phyloP scores from a whole-genome alignment of 306 rosid species.

The Notholithocarpus densiflorus region DNA sequence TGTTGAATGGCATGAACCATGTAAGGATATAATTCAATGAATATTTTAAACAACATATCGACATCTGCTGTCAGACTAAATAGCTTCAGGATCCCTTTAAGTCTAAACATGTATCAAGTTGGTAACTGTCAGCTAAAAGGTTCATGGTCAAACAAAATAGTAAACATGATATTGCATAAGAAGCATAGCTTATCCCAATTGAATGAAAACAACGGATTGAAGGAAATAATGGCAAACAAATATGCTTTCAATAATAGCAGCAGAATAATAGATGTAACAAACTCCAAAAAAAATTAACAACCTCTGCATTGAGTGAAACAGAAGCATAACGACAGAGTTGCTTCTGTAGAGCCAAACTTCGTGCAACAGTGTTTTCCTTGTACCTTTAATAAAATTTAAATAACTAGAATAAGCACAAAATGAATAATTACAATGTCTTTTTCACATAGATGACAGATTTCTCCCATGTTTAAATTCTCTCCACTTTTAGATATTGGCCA shows the following conservation, averaged over 20 bases:
- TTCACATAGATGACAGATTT: background rate
- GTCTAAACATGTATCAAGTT: background rate
- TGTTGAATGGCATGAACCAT: no score
- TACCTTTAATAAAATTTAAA: conserved; percentile 54
- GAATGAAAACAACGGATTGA: background rate
- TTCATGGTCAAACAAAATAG: background rate
- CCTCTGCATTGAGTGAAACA: conserved; percentile 73
- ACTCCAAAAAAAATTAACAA: conserved; percentile 23
- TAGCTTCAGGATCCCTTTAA: background rate
- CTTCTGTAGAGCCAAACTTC: conserved; percentile 62
- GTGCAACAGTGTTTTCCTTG: conserved; percentile 52
- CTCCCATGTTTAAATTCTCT: background rate
- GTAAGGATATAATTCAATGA: no score
- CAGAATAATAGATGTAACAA: background rate
- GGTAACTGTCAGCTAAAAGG: background rate
- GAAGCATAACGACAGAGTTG: conserved; percentile 78
- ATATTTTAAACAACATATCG: background rate
- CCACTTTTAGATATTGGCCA: no score
- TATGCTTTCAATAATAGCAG: background rate
- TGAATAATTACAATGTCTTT: background rate
- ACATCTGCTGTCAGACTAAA: background rate
- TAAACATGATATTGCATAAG: background rate
- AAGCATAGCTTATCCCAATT: background rate
- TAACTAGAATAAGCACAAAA: conserved; percentile 25
- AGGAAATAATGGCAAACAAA: background rate